Conservation (phyloP, 441 rosid genomes). For the Brassica balearica region DNA sequence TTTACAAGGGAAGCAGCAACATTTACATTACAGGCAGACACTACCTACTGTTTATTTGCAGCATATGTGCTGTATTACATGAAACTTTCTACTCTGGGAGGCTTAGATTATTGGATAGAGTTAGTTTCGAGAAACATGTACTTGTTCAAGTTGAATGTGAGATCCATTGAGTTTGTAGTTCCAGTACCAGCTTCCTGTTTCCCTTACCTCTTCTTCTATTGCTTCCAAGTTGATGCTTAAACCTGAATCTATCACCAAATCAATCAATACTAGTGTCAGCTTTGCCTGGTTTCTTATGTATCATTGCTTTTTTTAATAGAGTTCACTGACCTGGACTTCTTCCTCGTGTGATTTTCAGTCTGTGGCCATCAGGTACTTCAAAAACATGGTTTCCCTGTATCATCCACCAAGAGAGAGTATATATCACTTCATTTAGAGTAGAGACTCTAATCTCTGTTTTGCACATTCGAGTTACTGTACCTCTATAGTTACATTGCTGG, state of each 20-base stretch:
- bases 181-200: conserved; percentile 94
- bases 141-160: conserved; percentile 65
- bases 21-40: conserved; percentile 18
- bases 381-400: conserved; percentile 81
- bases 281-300: not conserved
- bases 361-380: conserved; percentile 89
- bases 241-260: conserved; percentile 48
- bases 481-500: conserved; percentile 70
- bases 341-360: conserved; percentile 68
- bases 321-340: conserved; percentile 60
- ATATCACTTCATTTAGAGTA: not conserved
- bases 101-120: not conserved
- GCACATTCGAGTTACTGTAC: conserved; percentile 45
- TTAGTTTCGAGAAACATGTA: conserved; percentile 48
- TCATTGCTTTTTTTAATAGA: not conserved
- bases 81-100: conserved; percentile 9
- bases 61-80: conserved; percentile 4
- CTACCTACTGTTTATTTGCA: conserved; percentile 32
- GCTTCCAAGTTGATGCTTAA: conserved; percentile 59
- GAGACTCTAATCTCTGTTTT: conserved; percentile 9
- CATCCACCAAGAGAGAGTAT: conserved; percentile 8
- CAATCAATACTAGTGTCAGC: conserved; percentile 2
- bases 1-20: conserved; percentile 26
- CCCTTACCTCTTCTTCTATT: conserved; percentile 54
- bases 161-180: conserved; percentile 63